Evolutionary conservation across 2,329 filamentous ascomycete species (phyloP), one percentile per base, ranked within the genome.

Genomic region (Paraphoma sp.): DNA sequence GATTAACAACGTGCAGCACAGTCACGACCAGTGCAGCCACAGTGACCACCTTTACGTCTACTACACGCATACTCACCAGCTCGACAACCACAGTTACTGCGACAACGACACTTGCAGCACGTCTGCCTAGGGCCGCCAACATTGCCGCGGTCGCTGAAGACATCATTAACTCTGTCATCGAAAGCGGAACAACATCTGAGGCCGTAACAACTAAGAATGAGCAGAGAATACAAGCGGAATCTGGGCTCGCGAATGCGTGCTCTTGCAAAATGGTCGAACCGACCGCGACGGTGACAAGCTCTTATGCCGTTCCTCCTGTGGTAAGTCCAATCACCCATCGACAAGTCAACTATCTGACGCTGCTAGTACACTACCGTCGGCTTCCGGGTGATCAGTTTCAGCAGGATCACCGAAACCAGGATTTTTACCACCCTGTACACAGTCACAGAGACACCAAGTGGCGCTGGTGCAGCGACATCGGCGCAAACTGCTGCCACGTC

Each of bases 221-320:
- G n/a, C 53, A 63, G 12, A 48, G 62, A 41, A n/a, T 57, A 33
- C 52, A 60, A 46, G 61, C 69, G 45, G 57, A 67, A 31, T 58
- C 50, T 6, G 69, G 64, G 2, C 49, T 75, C 9, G 67, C 68
- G 0, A 71, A 59, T 33, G 73, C 72, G 18, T 76, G 72, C 58
- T 67, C 65, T 5, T 75, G 72, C 52, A 63, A 68, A 44, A 62
- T 68, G 57, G 64, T 71, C 1, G 54, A 60, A 10, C 72, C 73
- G 8, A 72, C 67, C 0, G 62, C 66, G n/a, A 72, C 71, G 3
- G 60, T 65, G 11, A 75, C 71, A 1, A 33, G 46, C 3, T 71
- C 64, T 6, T 64, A 63, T 46, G 65, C 67, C n/a, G 61, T 68
- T 17, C 62, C 65, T 38, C 49, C 67, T 33, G 56, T 56, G 3